Evolutionary conservation across 176 grass and related monocot genomes (phyloP), one percentile per base, ranked within the genome.

Genomic region (Cenchrus fungigraminus): DNA sequence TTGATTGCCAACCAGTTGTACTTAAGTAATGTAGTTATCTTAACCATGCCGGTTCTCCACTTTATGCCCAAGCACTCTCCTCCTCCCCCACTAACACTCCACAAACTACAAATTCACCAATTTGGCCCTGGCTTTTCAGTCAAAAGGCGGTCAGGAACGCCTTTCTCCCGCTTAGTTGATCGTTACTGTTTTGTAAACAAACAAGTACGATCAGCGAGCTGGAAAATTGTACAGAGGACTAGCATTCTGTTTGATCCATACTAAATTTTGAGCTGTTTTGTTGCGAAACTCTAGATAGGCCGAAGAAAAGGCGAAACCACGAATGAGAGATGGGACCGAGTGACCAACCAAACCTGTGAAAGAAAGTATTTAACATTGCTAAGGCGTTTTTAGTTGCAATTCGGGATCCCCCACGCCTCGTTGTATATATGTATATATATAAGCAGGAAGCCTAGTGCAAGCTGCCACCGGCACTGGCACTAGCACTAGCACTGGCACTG

Each of bases 1-100:
- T 45, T 90, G 89, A 90, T 90, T 87, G 89, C 42, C 67, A 83
- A 34, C 84, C 82, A 87, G 15, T 52, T 79, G 84, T 74, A 83
- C 74, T 90, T 90, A 83, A 87, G 29, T 74, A 87, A 87, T 73
- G 43, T 44, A 74, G 74, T 79, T 87, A 72, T 86, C 84, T 28
- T 49, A 83, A 79, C 61, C 79, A 69, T 86, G 11, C 55, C 9
- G 55, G 44, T 72, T 90, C 67, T 73, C 65, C 19, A 83, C 89
- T 83, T 87, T 87, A 83, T 87, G 55, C 80, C 84, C 73, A 87
- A 83, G 80, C 68, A 87, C 69, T 65, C 56, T 47, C 20, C 50
- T 75, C 28, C 29, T 3, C 50, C 37, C 19, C 74, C 84, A 83
- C 79, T 74, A 60, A 78, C 81, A 70, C 62, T 20, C 62, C 82